Evolutionary conservation across 1,139 yeast genomes (phyloP).

Genomic region (Kluyveromyces sp.): DNA sequence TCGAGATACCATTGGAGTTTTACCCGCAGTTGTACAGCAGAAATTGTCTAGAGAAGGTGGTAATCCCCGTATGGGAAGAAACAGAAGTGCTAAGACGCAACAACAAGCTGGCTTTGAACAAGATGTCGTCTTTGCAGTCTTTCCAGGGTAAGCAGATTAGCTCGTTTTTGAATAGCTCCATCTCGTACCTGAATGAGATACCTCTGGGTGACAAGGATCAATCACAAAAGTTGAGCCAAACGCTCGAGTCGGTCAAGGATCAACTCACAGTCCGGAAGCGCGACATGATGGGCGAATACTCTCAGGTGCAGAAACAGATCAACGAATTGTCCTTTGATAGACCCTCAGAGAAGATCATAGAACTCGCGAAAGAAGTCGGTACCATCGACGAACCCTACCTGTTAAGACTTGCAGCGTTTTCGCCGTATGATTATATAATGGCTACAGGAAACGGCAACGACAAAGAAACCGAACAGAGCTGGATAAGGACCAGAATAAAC

Average conservation of each 20-base stretch:
- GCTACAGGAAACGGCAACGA: constrained; percentile 15
- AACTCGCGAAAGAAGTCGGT: constrained; percentile 21
- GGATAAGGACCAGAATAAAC: constrained; percentile 11
- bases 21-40: constrained; percentile 30
- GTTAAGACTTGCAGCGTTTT: constrained; percentile 22
- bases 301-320: constrained; percentile 21
- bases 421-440: constrained; percentile 25
- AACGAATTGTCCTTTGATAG: constrained; percentile 26
- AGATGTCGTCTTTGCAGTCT: constrained; percentile 18
- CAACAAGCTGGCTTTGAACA: constrained; percentile 10
- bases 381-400: constrained; percentile 26
- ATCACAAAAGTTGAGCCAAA: constrained; percentile 8
- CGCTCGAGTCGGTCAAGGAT: constrained; percentile 16
- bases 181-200: constrained; percentile 20
- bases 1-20: constrained; percentile 28
- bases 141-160: constrained; percentile 29
- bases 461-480: constrained; percentile 16
- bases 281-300: constrained; percentile 21
- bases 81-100: constrained; percentile 19
- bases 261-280: constrained; percentile 16
- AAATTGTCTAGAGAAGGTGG: constrained; percentile 22
- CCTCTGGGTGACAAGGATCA: constrained; percentile 5
- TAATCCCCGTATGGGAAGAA: constrained; percentile 19
- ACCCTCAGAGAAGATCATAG: constrained; percentile 21
- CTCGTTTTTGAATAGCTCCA: constrained; percentile 24